phyloP scores from a whole-genome alignment of 2,329 filamentous ascomycete genomes.

The Venturia effusa region DNA sequence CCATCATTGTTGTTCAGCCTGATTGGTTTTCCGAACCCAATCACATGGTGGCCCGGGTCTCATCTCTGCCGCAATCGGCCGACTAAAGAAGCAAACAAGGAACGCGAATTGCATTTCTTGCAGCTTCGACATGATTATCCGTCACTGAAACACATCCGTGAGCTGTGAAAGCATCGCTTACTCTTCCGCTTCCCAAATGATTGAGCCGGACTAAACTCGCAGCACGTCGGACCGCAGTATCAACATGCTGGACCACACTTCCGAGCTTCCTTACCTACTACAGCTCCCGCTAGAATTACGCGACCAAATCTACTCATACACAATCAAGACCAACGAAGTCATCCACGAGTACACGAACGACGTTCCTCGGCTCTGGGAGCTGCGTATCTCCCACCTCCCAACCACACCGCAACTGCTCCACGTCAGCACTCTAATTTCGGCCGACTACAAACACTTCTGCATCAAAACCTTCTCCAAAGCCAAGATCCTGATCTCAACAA shows the following conservation, averaged over 20 bases:
- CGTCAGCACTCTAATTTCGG: not conserved
- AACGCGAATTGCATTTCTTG: not conserved
- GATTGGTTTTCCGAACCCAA: not conserved
- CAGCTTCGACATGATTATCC: not conserved
- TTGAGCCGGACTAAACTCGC: not conserved
- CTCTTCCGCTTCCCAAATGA: not conserved
- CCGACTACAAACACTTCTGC: slow-evolving; percentile 1
- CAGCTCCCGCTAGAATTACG: slow-evolving; percentile 10
- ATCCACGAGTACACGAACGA: not conserved
- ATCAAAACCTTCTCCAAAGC: not conserved
- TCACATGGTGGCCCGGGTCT: not conserved
- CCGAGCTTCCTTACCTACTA: not conserved
- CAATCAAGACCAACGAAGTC: not conserved
- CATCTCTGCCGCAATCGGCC: not conserved
- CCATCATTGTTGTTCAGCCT: not conserved
- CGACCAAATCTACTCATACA: slow-evolving; percentile 10
- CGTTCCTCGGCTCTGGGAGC: not conserved
- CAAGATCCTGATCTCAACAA: not conserved
- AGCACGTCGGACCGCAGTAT: too few relatives aligned
- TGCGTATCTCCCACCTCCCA: not conserved
- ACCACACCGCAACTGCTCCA: not conserved
- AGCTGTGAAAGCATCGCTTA: too few relatives aligned
- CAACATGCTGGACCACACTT: not conserved
- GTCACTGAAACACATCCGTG: not conserved
- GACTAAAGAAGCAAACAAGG: not conserved